Evolutionary conservation across 495 filamentous ascomycete species (phyloP).

Genomic region (Hypomontagnella submonticulosa): DNA sequence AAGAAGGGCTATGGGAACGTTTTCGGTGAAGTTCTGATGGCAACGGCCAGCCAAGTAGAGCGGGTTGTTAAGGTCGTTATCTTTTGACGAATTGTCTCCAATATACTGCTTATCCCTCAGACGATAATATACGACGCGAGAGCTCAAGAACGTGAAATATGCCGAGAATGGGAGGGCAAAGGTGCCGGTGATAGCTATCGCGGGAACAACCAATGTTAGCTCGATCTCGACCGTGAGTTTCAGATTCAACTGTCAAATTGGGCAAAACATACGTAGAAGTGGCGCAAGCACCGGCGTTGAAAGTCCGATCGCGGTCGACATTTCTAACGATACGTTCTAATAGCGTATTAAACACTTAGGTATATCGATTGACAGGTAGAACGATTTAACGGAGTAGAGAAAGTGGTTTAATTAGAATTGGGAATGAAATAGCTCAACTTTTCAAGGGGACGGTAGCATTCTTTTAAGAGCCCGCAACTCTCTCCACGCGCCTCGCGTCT

Average conservation of each 20-base stretch:
- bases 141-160: conserved; percentile 55
- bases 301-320: conserved; percentile 26
- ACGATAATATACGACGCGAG: conserved; percentile 54
- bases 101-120: conserved; percentile 48
- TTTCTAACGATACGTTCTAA: not conserved
- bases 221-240: not conserved
- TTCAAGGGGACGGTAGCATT: conserved; percentile 1
- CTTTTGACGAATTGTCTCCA: conserved; percentile 45
- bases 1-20: conserved; percentile 49
- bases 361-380: too few relatives aligned
- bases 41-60: conserved; percentile 48
- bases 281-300: conserved; percentile 26
- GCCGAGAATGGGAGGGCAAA: conserved; percentile 59
- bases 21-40: conserved; percentile 58
- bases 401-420: not conserved
- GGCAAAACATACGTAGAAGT: conserved; percentile 34
- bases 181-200: conserved; percentile 55
- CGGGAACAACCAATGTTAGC: conserved; percentile 6
- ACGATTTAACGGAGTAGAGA: not conserved
- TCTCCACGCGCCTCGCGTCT: not conserved
- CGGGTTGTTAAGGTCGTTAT: conserved; percentile 37
- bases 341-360: too few relatives aligned
- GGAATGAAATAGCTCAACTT: not conserved
- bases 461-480: not conserved
- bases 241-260: not conserved